phyloP scores from a whole-genome alignment of 106 monocot species.

The Dendrobium officinale region DNA sequence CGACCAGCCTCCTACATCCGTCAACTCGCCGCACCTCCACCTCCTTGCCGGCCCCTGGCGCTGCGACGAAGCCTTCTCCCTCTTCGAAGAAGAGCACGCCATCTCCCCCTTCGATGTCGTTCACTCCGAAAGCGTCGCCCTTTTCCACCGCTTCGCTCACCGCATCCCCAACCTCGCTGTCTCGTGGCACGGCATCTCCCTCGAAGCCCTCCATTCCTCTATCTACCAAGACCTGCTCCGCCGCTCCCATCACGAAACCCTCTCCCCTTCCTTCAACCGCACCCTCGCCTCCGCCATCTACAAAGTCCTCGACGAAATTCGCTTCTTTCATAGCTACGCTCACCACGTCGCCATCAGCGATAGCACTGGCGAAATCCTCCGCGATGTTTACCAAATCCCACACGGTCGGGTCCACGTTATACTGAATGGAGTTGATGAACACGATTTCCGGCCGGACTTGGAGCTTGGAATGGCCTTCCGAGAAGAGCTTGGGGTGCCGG shows the following conservation, averaged over 20 bases:
- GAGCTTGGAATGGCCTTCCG: constrained; percentile 41
- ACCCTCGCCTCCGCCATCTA: constrained; percentile 38
- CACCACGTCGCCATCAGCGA: constrained; percentile 95
- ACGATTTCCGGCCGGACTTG: constrained; percentile 53
- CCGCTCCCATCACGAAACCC: constrained; percentile 29
- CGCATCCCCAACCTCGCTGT: constrained; percentile 68
- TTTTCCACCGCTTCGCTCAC: constrained; percentile 53
- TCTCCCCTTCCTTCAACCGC: constrained; percentile 36
- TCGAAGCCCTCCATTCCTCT: constrained; percentile 70
- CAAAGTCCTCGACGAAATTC: constrained; percentile 73
- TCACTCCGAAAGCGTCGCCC: constrained; percentile 87
- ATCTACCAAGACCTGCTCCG: constrained; percentile 74
- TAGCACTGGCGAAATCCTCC: constrained; percentile 75
- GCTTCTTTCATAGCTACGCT: constrained; percentile 83
- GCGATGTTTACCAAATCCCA: constrained; percentile 92
- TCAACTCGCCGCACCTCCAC: constrained; percentile 22
- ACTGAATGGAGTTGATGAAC: constrained; percentile 88
- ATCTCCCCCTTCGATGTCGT: constrained; percentile 68
- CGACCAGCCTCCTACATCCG: neutral
- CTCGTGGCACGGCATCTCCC: constrained; percentile 89
- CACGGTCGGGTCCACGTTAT: constrained; percentile 72
- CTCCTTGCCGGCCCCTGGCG: constrained; percentile 59
- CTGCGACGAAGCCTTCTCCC: constrained; percentile 54
- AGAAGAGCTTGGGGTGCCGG: constrained; percentile 50
- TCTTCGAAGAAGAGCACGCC: constrained; percentile 48